A percentile compares a stretch with the other conserved stretches of the same genome.
Conservation (phyloP, 164 flowering plant species). For the Macadamia tetraphylla region DNA sequence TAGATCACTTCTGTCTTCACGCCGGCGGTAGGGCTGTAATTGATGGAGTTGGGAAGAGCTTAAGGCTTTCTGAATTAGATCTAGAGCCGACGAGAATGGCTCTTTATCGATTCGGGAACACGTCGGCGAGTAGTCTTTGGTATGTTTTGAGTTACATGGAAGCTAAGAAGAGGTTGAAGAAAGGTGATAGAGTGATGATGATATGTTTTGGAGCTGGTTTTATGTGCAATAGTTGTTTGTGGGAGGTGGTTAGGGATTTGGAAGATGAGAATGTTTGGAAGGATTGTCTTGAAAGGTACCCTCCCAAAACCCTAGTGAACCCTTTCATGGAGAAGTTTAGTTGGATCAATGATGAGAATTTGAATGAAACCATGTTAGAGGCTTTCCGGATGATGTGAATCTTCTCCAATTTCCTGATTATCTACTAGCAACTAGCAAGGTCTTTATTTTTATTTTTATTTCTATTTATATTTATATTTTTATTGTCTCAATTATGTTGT, state of each 20-base stretch:
- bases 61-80: slow-evolving; percentile 44
- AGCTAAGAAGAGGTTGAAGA: slow-evolving; percentile 32
- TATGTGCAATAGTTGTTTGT: slow-evolving; percentile 74
- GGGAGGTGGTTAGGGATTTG: slow-evolving; percentile 67
- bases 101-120: slow-evolving; percentile 68
- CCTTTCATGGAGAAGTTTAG: slow-evolving; percentile 57
- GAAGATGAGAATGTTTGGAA: slow-evolving; percentile 48
- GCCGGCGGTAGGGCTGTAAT: slow-evolving; percentile 79
- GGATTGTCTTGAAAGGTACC: slow-evolving; percentile 50
- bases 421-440: no score
- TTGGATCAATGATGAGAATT: slow-evolving; percentile 30
- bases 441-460: no score
- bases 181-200: slow-evolving; percentile 64
- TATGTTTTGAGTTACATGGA: slow-evolving; percentile 45
- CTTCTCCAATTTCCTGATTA: no score
- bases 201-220: slow-evolving; percentile 16
- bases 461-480: no score
- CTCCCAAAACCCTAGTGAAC: slow-evolving; percentile 32
- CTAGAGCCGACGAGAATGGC: slow-evolving; percentile 81
- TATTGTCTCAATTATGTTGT: no score
- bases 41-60: slow-evolving; percentile 44
- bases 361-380: not conserved
- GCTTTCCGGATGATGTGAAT: no score
- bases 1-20: slow-evolving; percentile 71
- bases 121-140: slow-evolving; percentile 24